Evolutionary conservation across 2,329 filamentous ascomycete species (phyloP), one percentile per base, ranked within the genome.

Genomic region (Epichloe bromicola): DNA sequence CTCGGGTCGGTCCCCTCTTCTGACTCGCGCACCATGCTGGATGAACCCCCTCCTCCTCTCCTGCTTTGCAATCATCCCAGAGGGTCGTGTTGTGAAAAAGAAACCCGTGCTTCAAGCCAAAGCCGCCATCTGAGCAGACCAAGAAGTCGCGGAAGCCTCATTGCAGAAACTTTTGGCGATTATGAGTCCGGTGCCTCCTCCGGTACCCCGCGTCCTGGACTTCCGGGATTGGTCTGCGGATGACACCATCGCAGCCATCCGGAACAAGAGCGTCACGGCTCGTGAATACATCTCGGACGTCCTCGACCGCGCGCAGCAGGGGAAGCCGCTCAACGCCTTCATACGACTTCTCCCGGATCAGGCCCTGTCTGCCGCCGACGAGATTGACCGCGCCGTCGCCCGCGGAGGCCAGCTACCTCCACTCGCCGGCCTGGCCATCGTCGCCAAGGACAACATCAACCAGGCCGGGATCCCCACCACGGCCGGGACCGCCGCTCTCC

Each of bases 391-490:
- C 15, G 43, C 37, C 6, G 52, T 55, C 33, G 51, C 53, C 17
- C 23, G 50, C 5, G 56, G 56, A 2, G 43, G 48, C 5, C 4
- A 51, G 3, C 43, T 57, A 15, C 53, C 56, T 11, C 57, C 56
- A 19, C 53, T 58, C 14, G 56, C 55, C 17, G 57, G 57, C 2
- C 51, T 58, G 4, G 56, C 57, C n/a, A 53, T 58, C 41, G 57
- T 56, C 38, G 51, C 49, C 17, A 58, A 58, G 33, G 57, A 58
- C 49, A 58, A 58, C 38, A 58, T 58, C 50, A 56, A 58, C 42
- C 17, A 58, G 19, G 36, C 46, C 4, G 51, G 53, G 4, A 2
- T 56, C 5, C 48, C 50, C 1, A 58, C 56, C 2, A 58, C 53
- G 11, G 47, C 45, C 14, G 52, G 57, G 41, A 55, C 56, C n/a